Conservation (phyloP, 495 filamentous ascomycete genomes). For the Aspergillus sclerotiicarbonarius region DNA sequence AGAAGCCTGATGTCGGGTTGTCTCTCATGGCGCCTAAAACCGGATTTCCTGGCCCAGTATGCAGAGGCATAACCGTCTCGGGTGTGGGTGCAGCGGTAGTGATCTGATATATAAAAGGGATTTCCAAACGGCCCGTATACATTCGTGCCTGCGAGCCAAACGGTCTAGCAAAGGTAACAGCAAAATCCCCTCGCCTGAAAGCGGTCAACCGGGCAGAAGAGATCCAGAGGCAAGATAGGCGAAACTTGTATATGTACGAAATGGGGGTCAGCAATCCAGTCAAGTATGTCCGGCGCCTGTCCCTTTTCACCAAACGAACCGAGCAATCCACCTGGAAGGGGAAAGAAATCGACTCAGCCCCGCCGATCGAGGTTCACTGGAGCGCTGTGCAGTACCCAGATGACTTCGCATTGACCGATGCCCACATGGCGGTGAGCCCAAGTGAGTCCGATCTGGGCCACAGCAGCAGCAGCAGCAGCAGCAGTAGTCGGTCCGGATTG, state of each 20-base stretch:
- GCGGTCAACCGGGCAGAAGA: background rate
- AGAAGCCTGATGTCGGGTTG: slow-evolving; percentile 2
- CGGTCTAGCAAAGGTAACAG: background rate
- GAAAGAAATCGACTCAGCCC: slow-evolving; percentile 7
- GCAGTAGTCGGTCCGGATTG: slow-evolving; percentile 13
- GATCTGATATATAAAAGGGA: slow-evolving; percentile 4
- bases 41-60: background rate
- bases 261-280: slow-evolving; percentile 22
- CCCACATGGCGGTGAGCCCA: slow-evolving; percentile 18
- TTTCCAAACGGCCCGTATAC: background rate
- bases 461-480: slow-evolving; percentile 5
- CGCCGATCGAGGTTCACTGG: slow-evolving; percentile 5
- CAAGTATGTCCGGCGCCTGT: slow-evolving; percentile 23
- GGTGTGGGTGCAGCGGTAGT: background rate
- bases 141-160: background rate
- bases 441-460: slow-evolving; percentile 11
- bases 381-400: slow-evolving; percentile 1
- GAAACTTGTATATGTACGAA: background rate
- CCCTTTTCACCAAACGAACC: slow-evolving; percentile 16
- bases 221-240: background rate
- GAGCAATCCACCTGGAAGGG: slow-evolving; percentile 15
- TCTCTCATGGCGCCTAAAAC: slow-evolving; percentile 9
- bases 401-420: slow-evolving; percentile 8
- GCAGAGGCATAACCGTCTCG: background rate
- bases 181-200: background rate